Evolutionary conservation across 2,329 filamentous ascomycete species (phyloP).

Genomic region (Calonectria naviculata): DNA sequence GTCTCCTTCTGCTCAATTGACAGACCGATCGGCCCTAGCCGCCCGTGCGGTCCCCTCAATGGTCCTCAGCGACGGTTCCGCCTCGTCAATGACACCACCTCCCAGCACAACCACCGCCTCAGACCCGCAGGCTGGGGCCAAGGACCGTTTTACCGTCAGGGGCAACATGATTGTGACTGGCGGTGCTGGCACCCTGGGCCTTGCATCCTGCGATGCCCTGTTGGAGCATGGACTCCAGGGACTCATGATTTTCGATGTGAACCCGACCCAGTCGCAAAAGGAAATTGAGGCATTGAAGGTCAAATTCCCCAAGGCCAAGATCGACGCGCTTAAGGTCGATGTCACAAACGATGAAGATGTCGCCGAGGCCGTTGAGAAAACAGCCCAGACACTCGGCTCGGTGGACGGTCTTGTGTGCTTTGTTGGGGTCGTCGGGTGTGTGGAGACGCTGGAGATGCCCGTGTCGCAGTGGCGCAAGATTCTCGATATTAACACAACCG

Average conservation of each 20-base stretch:
- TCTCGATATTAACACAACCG: constrained; percentile 78
- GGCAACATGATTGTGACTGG: constrained; percentile 65
- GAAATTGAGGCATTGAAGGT: constrained; percentile 13
- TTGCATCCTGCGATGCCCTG: constrained; percentile 66
- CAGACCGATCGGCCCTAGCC: constrained; percentile 12
- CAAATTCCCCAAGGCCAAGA: constrained; percentile 28
- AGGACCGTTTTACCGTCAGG: constrained; percentile 16
- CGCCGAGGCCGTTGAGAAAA: constrained; percentile 12
- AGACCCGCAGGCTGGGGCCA: constrained; percentile 12
- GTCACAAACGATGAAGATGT: constrained; percentile 26
- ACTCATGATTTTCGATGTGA: constrained; percentile 70
- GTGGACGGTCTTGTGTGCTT: constrained; percentile 28
- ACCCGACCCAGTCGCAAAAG: constrained; percentile 53
- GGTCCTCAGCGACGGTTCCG: constrained; percentile 18
- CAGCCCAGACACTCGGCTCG: constrained; percentile 16
- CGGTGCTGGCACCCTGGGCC: constrained; percentile 49
- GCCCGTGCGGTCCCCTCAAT: constrained; percentile 16
- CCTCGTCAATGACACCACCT: constrained; percentile 19
- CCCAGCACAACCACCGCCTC: neutral
- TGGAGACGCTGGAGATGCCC: constrained; percentile 69
- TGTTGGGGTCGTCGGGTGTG: constrained; percentile 70
- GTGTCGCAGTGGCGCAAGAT: constrained; percentile 70
- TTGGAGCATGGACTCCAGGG: constrained; percentile 74
- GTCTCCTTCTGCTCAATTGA: constrained; percentile 6
- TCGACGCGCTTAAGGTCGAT: constrained; percentile 22